Conservation (phyloP, 768 basidiomycete species). For the Hirschioporus abietinus region DNA sequence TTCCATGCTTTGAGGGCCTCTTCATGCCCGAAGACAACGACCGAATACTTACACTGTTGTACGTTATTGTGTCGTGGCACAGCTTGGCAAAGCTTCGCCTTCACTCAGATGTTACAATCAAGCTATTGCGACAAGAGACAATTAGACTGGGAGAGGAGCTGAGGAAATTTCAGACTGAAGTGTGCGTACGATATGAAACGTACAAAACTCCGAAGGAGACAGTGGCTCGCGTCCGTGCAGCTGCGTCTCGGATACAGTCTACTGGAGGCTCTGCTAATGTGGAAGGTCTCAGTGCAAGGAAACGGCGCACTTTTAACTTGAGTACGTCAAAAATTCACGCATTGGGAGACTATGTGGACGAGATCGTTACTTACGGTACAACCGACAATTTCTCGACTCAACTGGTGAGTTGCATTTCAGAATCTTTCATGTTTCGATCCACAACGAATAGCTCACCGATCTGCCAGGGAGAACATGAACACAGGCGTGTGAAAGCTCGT, state of each 20-base stretch:
- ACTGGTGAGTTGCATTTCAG: too few relatives aligned
- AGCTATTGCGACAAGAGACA: conserved; percentile 16
- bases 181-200: conserved; percentile 21
- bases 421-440: conserved; percentile 8
- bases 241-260: conserved; percentile 11
- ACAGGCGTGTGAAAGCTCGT: conserved; percentile 9
- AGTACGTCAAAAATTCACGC: conserved; percentile 30
- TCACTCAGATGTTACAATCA: conserved; percentile 25
- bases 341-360: conserved; percentile 26
- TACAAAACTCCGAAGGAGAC: too few relatives aligned
- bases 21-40: conserved; percentile 23
- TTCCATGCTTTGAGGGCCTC: conserved; percentile 30
- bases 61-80: conserved; percentile 28
- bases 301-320: conserved; percentile 24
- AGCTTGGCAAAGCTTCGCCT: conserved; percentile 28
- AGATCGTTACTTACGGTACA: conserved; percentile 27
- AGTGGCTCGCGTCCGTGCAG: conserved; percentile 19
- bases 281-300: not conserved
- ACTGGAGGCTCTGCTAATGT: not conserved
- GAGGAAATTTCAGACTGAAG: conserved; percentile 20
- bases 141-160: conserved; percentile 15
- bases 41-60: conserved; percentile 20
- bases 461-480: conserved; percentile 17
- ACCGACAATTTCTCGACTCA: conserved; percentile 31
- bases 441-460: not conserved